A percentile compares a stretch with the other conserved stretches of the same genome.
These are phyloP conservation scores for Coemansia sp. DNA, from an alignment of 192 early-diverging fungal genomes.

Conservation along the genomic window DNA sequence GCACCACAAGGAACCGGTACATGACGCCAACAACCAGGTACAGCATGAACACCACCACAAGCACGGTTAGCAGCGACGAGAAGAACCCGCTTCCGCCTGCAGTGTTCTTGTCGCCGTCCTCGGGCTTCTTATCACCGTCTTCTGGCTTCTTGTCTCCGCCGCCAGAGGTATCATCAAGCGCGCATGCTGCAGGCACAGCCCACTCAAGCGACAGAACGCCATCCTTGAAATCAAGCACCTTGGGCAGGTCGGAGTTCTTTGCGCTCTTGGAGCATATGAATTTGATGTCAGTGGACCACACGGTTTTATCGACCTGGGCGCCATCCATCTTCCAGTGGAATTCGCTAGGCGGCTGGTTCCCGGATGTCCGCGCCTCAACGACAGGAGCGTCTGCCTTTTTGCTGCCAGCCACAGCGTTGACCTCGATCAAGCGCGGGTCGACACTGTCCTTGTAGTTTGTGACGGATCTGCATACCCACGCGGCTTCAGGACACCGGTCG, in stretches of 20 bases:
- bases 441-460: constrained; percentile 47
- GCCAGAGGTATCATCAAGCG: constrained; percentile 22
- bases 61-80: constrained; percentile 33
- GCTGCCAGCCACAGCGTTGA: constrained; percentile 32
- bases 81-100: constrained; percentile 40
- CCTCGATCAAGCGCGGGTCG: constrained; percentile 37
- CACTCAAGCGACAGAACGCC: constrained; percentile 50
- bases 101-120: constrained; percentile 11
- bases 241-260: constrained; percentile 36
- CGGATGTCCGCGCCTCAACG: constrained; percentile 29
- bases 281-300: constrained; percentile 44
- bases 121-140: constrained; percentile 11
- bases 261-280: constrained; percentile 40
- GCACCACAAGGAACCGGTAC: constrained; percentile 47
- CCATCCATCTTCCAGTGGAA: constrained; percentile 54
- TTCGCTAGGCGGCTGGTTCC: constrained; percentile 24
- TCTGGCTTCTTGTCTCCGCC: constrained; percentile 15
- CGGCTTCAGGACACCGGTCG: constrained; percentile 43
- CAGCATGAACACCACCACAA: constrained; percentile 21
- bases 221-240: constrained; percentile 21
- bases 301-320: constrained; percentile 20
- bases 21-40: constrained; percentile 53
- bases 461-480: constrained; percentile 46
- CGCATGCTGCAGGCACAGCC: constrained; percentile 48
- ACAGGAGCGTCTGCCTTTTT: constrained; percentile 19